Percentiles rank a stretch among this genome's conserved stretches.
phyloP scores from a whole-genome alignment of 1,284 basidiomycete genomes.

The Ustilago crameri region DNA sequence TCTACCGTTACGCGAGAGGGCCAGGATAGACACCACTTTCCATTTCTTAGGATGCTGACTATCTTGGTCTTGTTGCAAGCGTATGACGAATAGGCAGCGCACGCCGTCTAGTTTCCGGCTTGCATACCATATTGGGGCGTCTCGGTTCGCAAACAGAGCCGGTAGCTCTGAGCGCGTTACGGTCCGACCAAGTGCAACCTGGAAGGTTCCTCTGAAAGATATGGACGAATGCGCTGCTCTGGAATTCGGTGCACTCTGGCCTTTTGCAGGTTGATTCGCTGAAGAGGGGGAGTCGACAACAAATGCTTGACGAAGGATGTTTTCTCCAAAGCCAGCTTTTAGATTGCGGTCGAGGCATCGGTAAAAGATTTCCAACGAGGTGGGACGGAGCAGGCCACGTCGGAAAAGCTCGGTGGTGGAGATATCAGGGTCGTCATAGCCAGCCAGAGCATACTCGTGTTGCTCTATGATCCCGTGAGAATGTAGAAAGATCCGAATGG shows the following conservation, averaged over 20 bases:
- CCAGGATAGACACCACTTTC: constrained; percentile 26
- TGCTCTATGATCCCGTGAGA: constrained; percentile 45
- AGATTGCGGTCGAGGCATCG: constrained; percentile 59
- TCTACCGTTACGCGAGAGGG: constrained; percentile 48
- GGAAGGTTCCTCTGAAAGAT: constrained; percentile 24
- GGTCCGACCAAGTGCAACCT: constrained; percentile 47
- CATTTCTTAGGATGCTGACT: constrained; percentile 2
- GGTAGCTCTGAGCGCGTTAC: constrained; percentile 25
- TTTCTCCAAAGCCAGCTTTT: constrained; percentile 45
- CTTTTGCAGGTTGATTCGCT: not conserved
- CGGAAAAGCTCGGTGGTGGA: constrained; percentile 28
- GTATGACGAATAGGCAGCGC: constrained; percentile 49
- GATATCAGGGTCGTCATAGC: constrained; percentile 18
- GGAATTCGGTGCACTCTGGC: not conserved
- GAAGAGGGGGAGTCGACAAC: not conserved
- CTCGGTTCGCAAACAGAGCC: constrained; percentile 11
- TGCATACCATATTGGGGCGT: constrained; percentile 42
- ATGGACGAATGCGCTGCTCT: not conserved
- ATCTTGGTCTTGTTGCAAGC: constrained; percentile 7
- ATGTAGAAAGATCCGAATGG: constrained; percentile 37
- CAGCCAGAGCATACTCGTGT: constrained; percentile 33
- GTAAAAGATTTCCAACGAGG: constrained; percentile 47
- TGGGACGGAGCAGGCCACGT: constrained; percentile 29
- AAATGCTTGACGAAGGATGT: constrained; percentile 37
- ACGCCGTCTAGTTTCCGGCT: constrained; percentile 59